These are phyloP conservation scores for Endogone sp. DNA, from an alignment of 192 early-diverging fungal genomes.

Conservation along the genomic window DNA sequence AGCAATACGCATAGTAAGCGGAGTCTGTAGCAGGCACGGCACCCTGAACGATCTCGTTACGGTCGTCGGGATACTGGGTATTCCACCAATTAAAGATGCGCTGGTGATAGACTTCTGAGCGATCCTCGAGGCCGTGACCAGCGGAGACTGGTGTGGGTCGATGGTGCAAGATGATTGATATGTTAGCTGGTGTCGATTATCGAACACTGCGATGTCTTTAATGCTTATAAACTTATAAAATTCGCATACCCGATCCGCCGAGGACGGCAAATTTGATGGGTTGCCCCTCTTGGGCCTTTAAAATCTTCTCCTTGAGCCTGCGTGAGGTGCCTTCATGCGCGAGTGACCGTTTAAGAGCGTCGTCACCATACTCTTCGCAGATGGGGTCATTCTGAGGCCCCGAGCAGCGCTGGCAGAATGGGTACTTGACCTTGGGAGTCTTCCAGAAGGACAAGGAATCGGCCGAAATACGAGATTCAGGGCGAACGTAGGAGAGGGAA, in stretches of 20 bases:
- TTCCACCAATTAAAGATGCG: slow-evolving; percentile 15
- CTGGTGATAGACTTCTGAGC: slow-evolving; percentile 8
- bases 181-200: no score
- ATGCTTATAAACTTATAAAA: no score
- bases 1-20: slow-evolving; percentile 15
- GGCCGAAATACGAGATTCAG: neutral
- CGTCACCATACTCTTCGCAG: slow-evolving; percentile 10
- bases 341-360: slow-evolving; percentile 4
- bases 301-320: slow-evolving; percentile 8
- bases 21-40: slow-evolving; percentile 12
- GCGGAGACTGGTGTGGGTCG: slow-evolving; percentile 8
- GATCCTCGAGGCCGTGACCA: slow-evolving; percentile 10
- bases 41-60: slow-evolving; percentile 8
- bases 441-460: no score
- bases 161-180: no score
- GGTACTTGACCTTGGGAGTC: neutral
- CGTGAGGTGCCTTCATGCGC: slow-evolving; percentile 8
- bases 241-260: slow-evolving; percentile 8
- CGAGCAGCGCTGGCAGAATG: neutral
- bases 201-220: no score
- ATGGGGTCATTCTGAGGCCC: neutral
- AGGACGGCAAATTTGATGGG: slow-evolving; percentile 7
- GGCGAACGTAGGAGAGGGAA: neutral
- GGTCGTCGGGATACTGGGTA: slow-evolving; percentile 6
- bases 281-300: slow-evolving; percentile 3